A percentile compares a stretch with the other conserved stretches of the same genome.
phyloP scores from a whole-genome alignment of 1,284 basidiomycete species.

The Neotropicomus parvogracilis region DNA sequence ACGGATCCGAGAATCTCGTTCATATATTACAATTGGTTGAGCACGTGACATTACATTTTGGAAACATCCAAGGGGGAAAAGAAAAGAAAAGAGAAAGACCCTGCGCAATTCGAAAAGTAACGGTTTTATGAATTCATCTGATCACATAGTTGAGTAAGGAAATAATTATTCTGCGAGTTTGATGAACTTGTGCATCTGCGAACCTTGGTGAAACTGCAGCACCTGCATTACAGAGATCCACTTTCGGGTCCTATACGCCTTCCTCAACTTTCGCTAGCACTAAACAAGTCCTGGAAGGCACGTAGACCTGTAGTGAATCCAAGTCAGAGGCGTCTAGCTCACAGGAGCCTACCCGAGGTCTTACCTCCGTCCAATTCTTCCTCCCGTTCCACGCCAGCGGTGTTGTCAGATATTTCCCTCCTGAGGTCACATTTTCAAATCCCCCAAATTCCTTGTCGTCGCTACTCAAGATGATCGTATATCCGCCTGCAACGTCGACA shows the following conservation, averaged over 20 bases:
- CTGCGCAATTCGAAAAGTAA: too few species aligned
- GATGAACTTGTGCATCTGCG: too few species aligned
- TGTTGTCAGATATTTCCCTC: conserved; percentile 75
- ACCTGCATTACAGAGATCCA: neutral
- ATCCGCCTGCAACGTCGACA: conserved; percentile 84
- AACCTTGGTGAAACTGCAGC: too few species aligned
- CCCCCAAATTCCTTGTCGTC: conserved; percentile 90
- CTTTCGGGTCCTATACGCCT: neutral
- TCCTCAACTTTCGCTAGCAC: conserved; percentile 54
- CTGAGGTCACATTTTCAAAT: conserved; percentile 74
- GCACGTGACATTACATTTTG: too few species aligned
- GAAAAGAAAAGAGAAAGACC: too few species aligned
- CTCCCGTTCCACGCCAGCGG: conserved; percentile 89
- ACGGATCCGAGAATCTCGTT: too few species aligned
- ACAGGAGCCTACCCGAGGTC: conserved; percentile 13
- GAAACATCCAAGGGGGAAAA: too few species aligned
- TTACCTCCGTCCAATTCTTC: conserved; percentile 84
- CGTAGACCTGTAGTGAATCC: conserved; percentile 60
- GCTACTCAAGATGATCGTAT: conserved; percentile 75
- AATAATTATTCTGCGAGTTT: too few species aligned
- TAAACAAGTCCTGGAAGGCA: conserved; percentile 71
- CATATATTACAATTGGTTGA: too few species aligned
- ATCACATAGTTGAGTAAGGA: too few species aligned
- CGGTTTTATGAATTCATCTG: too few species aligned
- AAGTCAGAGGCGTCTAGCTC: conserved; percentile 9